Evolutionary conservation across 108 stramenopile genomes (phyloP).

Genomic region (Conticribra guillardii): DNA sequence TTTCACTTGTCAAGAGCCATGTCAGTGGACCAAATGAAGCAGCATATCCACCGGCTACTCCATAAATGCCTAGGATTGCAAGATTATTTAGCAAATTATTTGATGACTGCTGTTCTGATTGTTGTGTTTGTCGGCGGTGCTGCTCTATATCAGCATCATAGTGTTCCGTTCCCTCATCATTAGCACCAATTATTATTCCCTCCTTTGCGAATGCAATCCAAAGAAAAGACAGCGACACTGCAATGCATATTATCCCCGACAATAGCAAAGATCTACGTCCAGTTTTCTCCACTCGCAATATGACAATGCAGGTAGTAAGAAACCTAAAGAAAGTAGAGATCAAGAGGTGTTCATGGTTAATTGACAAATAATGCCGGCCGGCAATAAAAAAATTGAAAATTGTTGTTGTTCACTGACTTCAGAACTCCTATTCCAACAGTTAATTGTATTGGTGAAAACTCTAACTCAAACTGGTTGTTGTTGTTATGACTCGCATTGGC

Average conservation of each 20-base stretch:
- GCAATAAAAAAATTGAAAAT: background rate
- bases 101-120: slow-evolving; percentile 1
- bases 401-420: slow-evolving; percentile 33
- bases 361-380: background rate
- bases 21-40: slow-evolving; percentile 71
- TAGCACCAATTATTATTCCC: background rate
- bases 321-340: slow-evolving; percentile 22
- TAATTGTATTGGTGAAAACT: slow-evolving; percentile 29
- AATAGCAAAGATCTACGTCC: slow-evolving; percentile 64
- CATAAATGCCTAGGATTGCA: slow-evolving; percentile 59
- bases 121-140: slow-evolving; percentile 11
- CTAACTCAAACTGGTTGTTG: slow-evolving; percentile 2
- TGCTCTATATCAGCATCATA: slow-evolving; percentile 5
- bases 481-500: slow-evolving; percentile 2
- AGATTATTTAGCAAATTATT: slow-evolving; percentile 33
- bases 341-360: background rate
- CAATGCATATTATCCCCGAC: slow-evolving; percentile 52
- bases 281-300: slow-evolving; percentile 58
- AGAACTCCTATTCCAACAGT: slow-evolving; percentile 63
- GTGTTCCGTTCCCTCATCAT: background rate
- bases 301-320: slow-evolving; percentile 64
- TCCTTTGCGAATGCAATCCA: slow-evolving; percentile 43
- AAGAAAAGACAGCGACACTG: slow-evolving; percentile 53
- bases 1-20: slow-evolving; percentile 73
- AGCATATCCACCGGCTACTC: slow-evolving; percentile 74